These are phyloP conservation scores for Rhodotorula sp. DNA, from an alignment of 1,284 basidiomycete species.

Conservation along the genomic window DNA sequence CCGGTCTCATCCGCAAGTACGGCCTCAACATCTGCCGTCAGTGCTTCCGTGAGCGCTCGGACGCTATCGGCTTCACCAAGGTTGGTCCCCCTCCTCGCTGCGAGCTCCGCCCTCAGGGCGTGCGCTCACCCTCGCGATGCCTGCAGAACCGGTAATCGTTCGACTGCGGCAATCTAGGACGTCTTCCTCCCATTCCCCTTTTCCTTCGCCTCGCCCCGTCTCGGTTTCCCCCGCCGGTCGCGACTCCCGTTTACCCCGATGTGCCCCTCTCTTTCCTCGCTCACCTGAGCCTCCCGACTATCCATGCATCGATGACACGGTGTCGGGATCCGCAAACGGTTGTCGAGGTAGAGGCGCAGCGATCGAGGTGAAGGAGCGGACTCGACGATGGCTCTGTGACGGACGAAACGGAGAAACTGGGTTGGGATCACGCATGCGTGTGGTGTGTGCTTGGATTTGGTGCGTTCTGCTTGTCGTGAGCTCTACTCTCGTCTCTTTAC, in stretches of 20 bases:
- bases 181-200: neutral
- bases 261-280: neutral
- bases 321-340: too few relatives aligned
- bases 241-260: too few relatives aligned
- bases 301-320: too few relatives aligned
- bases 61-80: slow-evolving; percentile 92
- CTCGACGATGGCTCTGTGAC: too few relatives aligned
- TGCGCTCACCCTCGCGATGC: neutral
- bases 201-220: neutral
- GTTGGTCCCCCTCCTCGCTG: slow-evolving; percentile 3
- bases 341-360: too few relatives aligned
- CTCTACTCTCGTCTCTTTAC: too few relatives aligned
- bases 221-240: too few relatives aligned
- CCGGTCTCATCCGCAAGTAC: slow-evolving; percentile 78
- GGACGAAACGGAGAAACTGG: too few relatives aligned
- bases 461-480: too few relatives aligned
- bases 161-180: neutral
- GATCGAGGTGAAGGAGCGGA: too few relatives aligned
- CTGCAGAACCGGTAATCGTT: slow-evolving; percentile 35
- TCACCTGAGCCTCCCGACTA: neutral
- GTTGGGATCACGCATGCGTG: too few relatives aligned
- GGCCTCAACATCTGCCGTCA: slow-evolving; percentile 89
- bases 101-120: neutral
- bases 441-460: too few relatives aligned
- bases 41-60: slow-evolving; percentile 87